Conservation (phyloP, 352 stramenopile species). For the Globisporangium alternatum region DNA sequence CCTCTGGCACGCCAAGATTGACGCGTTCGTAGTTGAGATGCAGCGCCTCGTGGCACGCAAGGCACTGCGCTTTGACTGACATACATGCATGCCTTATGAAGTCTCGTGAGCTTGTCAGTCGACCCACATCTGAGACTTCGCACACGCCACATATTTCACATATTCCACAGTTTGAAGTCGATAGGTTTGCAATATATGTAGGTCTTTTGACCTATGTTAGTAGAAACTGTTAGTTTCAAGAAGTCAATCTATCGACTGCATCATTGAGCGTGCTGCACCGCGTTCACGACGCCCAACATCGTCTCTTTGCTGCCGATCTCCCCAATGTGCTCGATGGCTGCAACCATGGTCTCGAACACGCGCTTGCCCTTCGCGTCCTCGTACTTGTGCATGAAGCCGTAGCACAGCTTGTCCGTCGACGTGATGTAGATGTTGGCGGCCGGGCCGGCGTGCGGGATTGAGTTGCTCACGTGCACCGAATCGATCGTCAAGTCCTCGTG, state of each 20-base stretch:
- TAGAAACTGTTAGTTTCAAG: no score
- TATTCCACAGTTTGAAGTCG: no score
- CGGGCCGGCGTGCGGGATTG: neutral
- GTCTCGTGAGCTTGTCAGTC: no score
- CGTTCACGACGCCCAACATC: neutral
- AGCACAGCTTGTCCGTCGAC: neutral
- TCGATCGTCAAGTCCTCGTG: neutral
- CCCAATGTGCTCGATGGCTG: neutral
- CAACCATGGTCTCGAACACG: neutral
- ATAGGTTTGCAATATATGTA: no score
- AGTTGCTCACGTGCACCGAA: neutral
- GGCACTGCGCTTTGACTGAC: conserved; percentile 15
- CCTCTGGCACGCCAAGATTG: conserved; percentile 51
- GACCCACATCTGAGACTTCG: no score
- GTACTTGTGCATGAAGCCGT: conserved; percentile 4
- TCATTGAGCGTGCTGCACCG: neutral
- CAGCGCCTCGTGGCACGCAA: conserved; percentile 4
- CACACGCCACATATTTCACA: neutral
- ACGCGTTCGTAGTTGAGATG: conserved; percentile 37
- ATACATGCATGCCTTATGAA: neutral
- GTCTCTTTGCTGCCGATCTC: neutral
- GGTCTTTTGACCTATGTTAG: no score
- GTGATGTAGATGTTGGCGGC: neutral
- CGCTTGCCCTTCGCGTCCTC: neutral
- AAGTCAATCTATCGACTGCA: no score